phyloP scores from a whole-genome alignment of 805 yeast genomes.

The Ogataea methylovora region DNA sequence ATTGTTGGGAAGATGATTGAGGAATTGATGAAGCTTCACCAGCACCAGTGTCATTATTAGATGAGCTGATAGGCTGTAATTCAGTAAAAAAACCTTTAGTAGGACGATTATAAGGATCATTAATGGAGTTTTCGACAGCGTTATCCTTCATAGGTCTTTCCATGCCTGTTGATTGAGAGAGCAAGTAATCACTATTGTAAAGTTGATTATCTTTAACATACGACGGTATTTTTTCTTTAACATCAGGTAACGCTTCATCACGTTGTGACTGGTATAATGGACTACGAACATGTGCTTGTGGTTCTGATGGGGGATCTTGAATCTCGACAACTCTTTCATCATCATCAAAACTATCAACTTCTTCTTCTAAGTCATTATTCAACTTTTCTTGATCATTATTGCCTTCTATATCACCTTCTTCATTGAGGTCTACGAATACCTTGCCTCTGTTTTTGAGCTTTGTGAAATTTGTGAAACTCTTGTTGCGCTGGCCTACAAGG shows the following conservation, averaged over 20 bases:
- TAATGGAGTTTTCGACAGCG: background rate
- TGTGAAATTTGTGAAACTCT: conserved; percentile 21
- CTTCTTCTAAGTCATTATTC: conserved; percentile 24
- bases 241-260: background rate
- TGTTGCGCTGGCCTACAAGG: conserved; percentile 9
- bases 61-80: no score
- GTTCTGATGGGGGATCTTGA: conserved; percentile 2
- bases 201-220: conserved; percentile 1
- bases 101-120: no score
- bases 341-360: conserved; percentile 33
- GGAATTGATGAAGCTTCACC: no score
- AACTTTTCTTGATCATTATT: conserved; percentile 9
- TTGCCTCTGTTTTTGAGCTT: conserved; percentile 11
- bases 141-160: conserved; percentile 24
- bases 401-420: conserved; percentile 6
- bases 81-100: no score
- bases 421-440: conserved; percentile 19
- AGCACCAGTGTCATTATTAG: no score
- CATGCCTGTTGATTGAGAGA: conserved; percentile 48
- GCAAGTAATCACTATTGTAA: conserved; percentile 12
- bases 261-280: background rate
- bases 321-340: conserved; percentile 21
- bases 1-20: no score
- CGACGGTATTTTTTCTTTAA: conserved; percentile 1
- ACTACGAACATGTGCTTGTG: no score